Percentiles rank a stretch among this genome's conserved stretches.
Conservation (phyloP, 108 stramenopile genomes). For the Nitzschia sp. region DNA sequence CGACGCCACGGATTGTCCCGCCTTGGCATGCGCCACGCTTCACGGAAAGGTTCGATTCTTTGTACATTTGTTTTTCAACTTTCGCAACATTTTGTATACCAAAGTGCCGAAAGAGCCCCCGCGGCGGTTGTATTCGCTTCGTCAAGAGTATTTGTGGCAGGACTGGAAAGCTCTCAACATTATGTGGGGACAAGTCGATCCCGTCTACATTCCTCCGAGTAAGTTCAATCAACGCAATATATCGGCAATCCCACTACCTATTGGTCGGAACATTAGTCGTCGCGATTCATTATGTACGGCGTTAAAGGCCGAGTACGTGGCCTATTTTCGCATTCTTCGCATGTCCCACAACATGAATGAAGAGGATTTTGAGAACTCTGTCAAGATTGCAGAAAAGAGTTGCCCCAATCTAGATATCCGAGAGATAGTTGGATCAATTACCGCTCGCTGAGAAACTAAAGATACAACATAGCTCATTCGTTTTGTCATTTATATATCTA, state of each 20-base stretch:
- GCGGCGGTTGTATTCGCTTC: conserved; percentile 32
- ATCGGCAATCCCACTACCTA: conserved; percentile 30
- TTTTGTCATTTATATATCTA: not conserved
- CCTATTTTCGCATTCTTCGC: conserved; percentile 48
- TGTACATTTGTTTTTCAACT: conserved; percentile 49
- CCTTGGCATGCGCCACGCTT: conserved; percentile 35
- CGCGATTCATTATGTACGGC: conserved; percentile 39
- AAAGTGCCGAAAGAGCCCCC: conserved; percentile 18
- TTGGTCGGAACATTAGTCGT: conserved; percentile 46
- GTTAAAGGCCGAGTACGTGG: conserved; percentile 44
- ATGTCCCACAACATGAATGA: conserved; percentile 44
- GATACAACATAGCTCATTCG: no score
- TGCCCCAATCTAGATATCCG: conserved; percentile 33
- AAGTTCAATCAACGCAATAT: conserved; percentile 19
- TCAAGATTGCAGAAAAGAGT: conserved; percentile 13
- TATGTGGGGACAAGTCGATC: conserved; percentile 28
- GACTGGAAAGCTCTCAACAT: conserved; percentile 59
- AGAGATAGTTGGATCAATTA: not conserved
- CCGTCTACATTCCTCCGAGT: not conserved
- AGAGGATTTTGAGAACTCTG: conserved; percentile 25
- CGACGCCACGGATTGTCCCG: conserved; percentile 24
- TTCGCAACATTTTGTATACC: conserved; percentile 33
- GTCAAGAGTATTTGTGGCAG: conserved; percentile 55
- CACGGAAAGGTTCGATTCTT: conserved; percentile 48
- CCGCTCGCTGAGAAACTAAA: no score